Evolutionary conservation across 163 green algal genomes (phyloP), one percentile per base, ranked within the genome.

Genomic region (Chlamydomonas reinhardtii): DNA sequence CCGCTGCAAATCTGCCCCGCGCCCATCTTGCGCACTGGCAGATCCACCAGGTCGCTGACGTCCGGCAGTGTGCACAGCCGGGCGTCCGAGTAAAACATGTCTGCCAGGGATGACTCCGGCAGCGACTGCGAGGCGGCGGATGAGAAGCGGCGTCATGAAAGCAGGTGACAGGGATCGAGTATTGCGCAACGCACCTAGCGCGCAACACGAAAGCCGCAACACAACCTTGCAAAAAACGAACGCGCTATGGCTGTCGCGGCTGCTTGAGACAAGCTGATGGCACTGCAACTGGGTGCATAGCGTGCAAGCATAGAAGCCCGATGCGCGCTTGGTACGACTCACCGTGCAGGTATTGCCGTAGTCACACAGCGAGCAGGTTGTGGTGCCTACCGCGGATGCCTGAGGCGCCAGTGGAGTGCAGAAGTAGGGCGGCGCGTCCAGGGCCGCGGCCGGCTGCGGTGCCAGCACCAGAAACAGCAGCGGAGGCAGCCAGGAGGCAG

Each of bases 11-110:
- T 69, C n/a, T 31, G 2, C 15, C 27, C 48, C n/a, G 4, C 52
- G 0, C 5, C n/a, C 52, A 79, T 29, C 37, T 52, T 68, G 48
- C n/a, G n/a, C n/a, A 79, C 48, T 6, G 52, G 73, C 73, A 79
- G 73, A 0, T 16, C 27, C n/a, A n/a, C 48, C 29, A 56, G 24
- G 15, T n/a, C n/a, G 0, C 6, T 9, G 11, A 68, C 31, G 29
- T 68, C 73, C 29, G 73, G 73, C 73, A 79, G 73, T 14, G 73
- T 54, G 73, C 73, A 79, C 16, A 69, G 31, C 22, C 48, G 73
- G 2, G n/a, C 68, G n/a, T 79, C n/a, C n/a, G n/a, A 24, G n/a
- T 54, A 79, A 31, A 48, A 79, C 6, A 25, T 14, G 52, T 79
- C 73, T 4, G 73, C 73, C 24, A 79, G n/a, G n/a, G 48, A 24